phyloP scores from a whole-genome alignment of 352 stramenopile genomes.

The Halophytophthora batemanensis region DNA sequence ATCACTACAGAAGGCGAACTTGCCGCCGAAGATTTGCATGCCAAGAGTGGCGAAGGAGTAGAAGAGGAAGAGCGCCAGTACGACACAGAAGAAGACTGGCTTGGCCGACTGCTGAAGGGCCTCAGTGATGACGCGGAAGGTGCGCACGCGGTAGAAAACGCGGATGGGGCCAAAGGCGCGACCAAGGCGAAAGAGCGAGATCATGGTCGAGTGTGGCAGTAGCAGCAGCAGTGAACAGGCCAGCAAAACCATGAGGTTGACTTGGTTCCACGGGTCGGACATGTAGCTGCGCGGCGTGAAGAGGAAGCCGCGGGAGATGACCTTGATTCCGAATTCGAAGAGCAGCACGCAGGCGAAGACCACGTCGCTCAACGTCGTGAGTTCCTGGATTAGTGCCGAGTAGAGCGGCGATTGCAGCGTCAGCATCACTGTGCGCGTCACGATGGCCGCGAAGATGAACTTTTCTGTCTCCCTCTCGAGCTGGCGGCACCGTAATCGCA shows the following conservation, averaged over 20 bases:
- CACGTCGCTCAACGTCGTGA: constrained; percentile 70
- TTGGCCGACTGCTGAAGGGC: constrained; percentile 68
- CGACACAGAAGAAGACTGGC: constrained; percentile 80
- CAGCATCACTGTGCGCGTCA: constrained; percentile 70
- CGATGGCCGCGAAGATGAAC: constrained; percentile 80
- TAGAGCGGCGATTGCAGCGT: constrained; percentile 79
- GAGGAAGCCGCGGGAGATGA: constrained; percentile 74
- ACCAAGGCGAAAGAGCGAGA: constrained; percentile 68
- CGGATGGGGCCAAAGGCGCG: constrained; percentile 79
- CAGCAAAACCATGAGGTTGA: constrained; percentile 82
- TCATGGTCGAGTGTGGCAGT: constrained; percentile 74
- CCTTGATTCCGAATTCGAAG: constrained; percentile 85
- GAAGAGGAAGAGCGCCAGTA: constrained; percentile 79
- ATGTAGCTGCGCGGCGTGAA: constrained; percentile 80
- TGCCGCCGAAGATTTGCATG: constrained; percentile 81
- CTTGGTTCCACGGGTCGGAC: constrained; percentile 78
- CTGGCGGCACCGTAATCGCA: constrained; percentile 63
- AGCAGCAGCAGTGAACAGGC: constrained; percentile 69
- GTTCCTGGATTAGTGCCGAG: constrained; percentile 74
- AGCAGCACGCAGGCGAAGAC: constrained; percentile 70
- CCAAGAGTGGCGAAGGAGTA: constrained; percentile 84
- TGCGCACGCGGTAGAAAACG: constrained; percentile 84
- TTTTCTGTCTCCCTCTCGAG: constrained; percentile 83
- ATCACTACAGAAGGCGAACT: constrained; percentile 84
- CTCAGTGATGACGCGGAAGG: constrained; percentile 82